Percentiles rank a stretch among this genome's conserved stretches.
phyloP scores from a whole-genome alignment of 2,329 filamentous ascomycete species.

The Tolypocladium guangdongense region DNA sequence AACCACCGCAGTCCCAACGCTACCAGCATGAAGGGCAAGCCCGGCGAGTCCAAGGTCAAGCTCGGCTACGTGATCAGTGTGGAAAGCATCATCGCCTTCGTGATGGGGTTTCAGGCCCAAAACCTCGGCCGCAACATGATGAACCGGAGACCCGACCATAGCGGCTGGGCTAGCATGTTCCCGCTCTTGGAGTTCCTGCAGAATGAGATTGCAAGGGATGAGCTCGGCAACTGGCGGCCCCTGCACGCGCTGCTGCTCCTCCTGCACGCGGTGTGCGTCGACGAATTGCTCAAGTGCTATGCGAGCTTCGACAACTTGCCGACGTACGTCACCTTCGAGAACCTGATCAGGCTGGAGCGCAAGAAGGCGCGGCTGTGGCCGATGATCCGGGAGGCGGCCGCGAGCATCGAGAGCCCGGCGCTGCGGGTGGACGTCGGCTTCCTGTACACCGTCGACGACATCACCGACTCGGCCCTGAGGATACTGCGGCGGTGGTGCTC shows the following conservation, averaged over 20 bases:
- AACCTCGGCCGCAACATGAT: constrained; percentile 33
- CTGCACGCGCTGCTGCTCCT: constrained; percentile 31
- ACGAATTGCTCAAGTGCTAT: constrained; percentile 32
- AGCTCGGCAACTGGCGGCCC: constrained; percentile 23
- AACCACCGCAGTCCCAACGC: constrained; percentile 12
- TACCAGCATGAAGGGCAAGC: constrained; percentile 10
- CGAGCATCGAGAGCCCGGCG: constrained; percentile 16
- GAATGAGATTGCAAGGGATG: constrained; percentile 23
- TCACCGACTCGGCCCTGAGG: constrained; percentile 25
- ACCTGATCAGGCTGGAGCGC: constrained; percentile 15
- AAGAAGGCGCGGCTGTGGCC: constrained; percentile 16
- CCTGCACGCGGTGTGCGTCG: constrained; percentile 32
- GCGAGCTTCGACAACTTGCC: constrained; percentile 10
- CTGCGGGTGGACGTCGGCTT: constrained; percentile 23
- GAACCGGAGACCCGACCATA: constrained; percentile 29
- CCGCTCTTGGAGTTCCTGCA: constrained; percentile 32
- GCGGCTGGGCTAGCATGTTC: constrained; percentile 31
- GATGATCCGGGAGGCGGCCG: constrained; percentile 18
- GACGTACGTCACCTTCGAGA: constrained; percentile 7
- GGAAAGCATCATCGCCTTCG: constrained; percentile 41
- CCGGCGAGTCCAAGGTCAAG: constrained; percentile 24
- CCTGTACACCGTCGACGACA: constrained; percentile 35
- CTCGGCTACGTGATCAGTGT: constrained; percentile 32
- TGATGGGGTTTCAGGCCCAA: constrained; percentile 40
- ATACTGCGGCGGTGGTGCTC: constrained; percentile 33